These are phyloP conservation scores for Dactylellina leptospora DNA, from an alignment of 2,329 filamentous ascomycete genomes.

Conservation along the genomic window DNA sequence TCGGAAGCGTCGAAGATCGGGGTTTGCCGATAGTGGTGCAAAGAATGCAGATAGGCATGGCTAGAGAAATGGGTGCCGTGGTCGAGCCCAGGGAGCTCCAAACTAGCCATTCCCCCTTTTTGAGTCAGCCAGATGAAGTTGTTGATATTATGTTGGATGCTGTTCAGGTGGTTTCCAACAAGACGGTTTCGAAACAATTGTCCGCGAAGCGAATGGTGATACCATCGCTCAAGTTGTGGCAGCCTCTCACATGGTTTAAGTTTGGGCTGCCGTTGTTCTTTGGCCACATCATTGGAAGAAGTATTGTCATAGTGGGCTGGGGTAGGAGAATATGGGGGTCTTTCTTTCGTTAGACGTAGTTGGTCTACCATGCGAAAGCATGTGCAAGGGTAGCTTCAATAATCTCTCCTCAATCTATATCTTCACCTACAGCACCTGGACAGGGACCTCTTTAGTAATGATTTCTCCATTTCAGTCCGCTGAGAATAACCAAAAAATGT, in stretches of 20 bases:
- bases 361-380: no score
- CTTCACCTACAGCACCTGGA: no score
- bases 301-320: conserved; percentile 43
- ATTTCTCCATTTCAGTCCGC: no score
- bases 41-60: conserved; percentile 60
- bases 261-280: conserved; percentile 51
- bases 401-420: no score
- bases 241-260: conserved; percentile 52
- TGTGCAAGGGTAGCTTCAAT: no score
- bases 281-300: conserved; percentile 44
- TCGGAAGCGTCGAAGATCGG: conserved; percentile 62
- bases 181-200: conserved; percentile 8
- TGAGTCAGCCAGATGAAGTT: conserved; percentile 63
- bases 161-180: conserved; percentile 58
- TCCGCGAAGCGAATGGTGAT: conserved; percentile 17
- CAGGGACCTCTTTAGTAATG: no score
- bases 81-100: conserved; percentile 62
- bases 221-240: conserved; percentile 33
- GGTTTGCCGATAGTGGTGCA: conserved; percentile 62
- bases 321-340: conserved; percentile 33
- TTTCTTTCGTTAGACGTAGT: conserved; percentile 14
- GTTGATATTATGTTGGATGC: conserved; percentile 61
- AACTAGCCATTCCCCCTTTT: conserved; percentile 65
- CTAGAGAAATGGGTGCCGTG: conserved; percentile 60
- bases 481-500: no score